These are phyloP conservation scores for Clohesyomyces aquaticus DNA, from an alignment of 495 filamentous ascomycete species.

Conservation along the genomic window DNA sequence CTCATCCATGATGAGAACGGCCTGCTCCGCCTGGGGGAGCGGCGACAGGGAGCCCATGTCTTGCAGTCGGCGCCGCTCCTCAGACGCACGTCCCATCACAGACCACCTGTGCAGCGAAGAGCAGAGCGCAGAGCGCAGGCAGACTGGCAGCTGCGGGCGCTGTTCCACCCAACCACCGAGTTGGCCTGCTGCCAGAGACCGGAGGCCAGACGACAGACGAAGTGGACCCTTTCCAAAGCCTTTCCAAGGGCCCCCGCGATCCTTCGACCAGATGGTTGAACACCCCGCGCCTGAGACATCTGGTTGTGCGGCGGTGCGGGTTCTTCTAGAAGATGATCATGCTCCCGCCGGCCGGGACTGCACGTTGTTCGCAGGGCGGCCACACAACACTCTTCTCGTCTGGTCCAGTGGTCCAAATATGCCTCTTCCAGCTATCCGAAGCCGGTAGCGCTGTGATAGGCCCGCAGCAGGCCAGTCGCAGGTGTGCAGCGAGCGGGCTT, in stretches of 20 bases:
- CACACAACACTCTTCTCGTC: not conserved
- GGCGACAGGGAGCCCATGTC: not conserved
- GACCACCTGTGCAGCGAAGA: not conserved
- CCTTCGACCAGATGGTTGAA: too few species aligned
- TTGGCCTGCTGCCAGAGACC: too few species aligned
- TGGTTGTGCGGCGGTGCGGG: too few species aligned
- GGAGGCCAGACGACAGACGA: too few species aligned
- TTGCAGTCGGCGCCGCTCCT: conserved; percentile 2
- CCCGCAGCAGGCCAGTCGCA: not conserved
- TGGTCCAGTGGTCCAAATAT: not conserved
- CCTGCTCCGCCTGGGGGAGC: not conserved
- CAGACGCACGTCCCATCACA: conserved; percentile 25
- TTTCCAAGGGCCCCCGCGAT: too few species aligned
- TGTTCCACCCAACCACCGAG: too few species aligned
- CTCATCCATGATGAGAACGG: too few species aligned
- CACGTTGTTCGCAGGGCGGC: not conserved
- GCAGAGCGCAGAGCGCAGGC: not conserved
- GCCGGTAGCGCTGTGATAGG: not conserved
- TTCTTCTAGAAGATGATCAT: too few species aligned
- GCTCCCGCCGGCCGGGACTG: too few species aligned
- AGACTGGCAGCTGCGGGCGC: not conserved
- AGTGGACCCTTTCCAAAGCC: too few species aligned
- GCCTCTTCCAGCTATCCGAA: not conserved
- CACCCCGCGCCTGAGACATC: too few species aligned
- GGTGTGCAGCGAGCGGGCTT: too few species aligned